Evolutionary conservation across 352 stramenopile species (phyloP).

Genomic region (Phytopythium aichiense): DNA sequence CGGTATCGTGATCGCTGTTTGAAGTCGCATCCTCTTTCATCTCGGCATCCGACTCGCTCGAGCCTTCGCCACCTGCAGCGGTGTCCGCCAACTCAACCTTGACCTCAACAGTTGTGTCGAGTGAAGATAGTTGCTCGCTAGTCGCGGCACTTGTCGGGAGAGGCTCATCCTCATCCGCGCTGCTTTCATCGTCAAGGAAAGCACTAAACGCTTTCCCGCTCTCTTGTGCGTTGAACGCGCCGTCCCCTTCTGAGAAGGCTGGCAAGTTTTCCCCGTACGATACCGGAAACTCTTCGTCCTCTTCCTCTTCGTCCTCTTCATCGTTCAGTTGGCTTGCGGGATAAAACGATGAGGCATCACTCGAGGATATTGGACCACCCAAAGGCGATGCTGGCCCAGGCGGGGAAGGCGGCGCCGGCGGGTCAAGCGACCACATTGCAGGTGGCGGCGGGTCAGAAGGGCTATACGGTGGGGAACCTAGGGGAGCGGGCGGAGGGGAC

Average conservation of each 20-base stretch:
- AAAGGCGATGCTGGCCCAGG: slow-evolving; percentile 17
- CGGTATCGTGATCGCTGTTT: neutral
- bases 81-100: neutral
- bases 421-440: slow-evolving; percentile 7
- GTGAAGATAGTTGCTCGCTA: neutral
- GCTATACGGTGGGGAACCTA: neutral
- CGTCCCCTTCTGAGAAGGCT: slow-evolving; percentile 19
- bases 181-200: slow-evolving; percentile 59
- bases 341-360: neutral
- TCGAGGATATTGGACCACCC: neutral
- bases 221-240: slow-evolving; percentile 49
- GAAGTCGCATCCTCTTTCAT: neutral
- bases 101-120: neutral
- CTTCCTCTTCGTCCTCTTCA: slow-evolving; percentile 52
- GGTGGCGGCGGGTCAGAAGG: neutral
- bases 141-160: slow-evolving; percentile 19
- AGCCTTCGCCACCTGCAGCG: neutral
- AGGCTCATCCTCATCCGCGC: slow-evolving; percentile 62
- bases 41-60: neutral
- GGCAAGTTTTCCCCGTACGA: slow-evolving; percentile 33
- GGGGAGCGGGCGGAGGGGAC: slow-evolving; percentile 1
- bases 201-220: slow-evolving; percentile 70
- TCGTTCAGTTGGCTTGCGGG: slow-evolving; percentile 14
- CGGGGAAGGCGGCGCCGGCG: slow-evolving; percentile 25
- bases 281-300: slow-evolving; percentile 66